Evolutionary conservation across 139 green algal species (phyloP), one percentile per base, ranked within the genome.

Genomic region (Spirogloea muscicola): DNA sequence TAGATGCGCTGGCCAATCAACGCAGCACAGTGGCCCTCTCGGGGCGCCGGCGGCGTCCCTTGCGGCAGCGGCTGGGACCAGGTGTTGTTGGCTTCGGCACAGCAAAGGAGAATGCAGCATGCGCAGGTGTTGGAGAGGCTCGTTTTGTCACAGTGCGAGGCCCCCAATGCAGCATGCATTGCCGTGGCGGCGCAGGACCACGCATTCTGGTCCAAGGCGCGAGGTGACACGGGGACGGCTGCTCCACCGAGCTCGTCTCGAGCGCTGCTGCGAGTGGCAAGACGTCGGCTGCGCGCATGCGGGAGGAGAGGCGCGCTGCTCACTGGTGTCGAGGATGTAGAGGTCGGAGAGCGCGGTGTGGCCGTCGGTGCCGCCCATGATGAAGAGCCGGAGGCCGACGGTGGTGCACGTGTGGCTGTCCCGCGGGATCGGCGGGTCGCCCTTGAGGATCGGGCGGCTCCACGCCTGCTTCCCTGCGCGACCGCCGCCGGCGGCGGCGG

Each of bases 371-470:
- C 70, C 70, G 16, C 70, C 70, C 5, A 78, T 72, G 41, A 78
- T 58, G 38, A 78, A 78, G 4, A 78, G 58, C n/a, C 43, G 21
- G 41, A 13, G 39, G 38, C 70, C 70, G n/a, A 78, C 38, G 18
- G 63, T 43, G 34, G 70, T 78, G 70, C 70, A 74, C 21, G 70
- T 78, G 59, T 78, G 70, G 58, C 70, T 78, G 34, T 78, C 70
- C 18, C 70, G 42, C 3, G 70, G 70, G 29, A n/a, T 48, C 13
- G 70, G 70, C 43, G 39, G 58, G 34, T n/a, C 29, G 34, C 70
- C 70, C 70, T 72, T 73, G 27, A 78, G 25, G 42, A 49, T 61
- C 4, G 70, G 70, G 31, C 58, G 57, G 21, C 36, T 78, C 70
- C 70, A 78, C 59, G 43, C 42, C 41, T 69, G 36, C 58, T 60